Evolutionary conservation across 371 early-diverging fungal species (phyloP).

Genomic region (Funneliformis caledonium): DNA sequence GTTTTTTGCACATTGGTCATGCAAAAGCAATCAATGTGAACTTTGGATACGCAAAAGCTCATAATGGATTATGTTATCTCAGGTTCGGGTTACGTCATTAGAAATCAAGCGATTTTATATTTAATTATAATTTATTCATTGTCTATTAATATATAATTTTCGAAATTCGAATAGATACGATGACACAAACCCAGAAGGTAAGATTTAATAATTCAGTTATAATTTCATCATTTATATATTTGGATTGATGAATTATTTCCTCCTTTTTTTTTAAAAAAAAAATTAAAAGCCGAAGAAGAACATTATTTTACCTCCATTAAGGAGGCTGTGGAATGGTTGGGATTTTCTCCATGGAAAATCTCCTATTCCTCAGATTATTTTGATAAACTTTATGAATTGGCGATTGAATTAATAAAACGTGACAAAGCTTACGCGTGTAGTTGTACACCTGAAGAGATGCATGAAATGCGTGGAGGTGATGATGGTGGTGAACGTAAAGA

Average conservation of each 20-base stretch:
- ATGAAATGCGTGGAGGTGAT: slow-evolving; percentile 90
- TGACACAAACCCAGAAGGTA: slow-evolving; percentile 41
- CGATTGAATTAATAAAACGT: slow-evolving; percentile 86
- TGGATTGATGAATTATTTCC: no score
- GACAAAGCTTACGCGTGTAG: slow-evolving; percentile 99
- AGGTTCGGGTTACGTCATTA: slow-evolving; percentile 88
- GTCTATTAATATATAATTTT: background rate
- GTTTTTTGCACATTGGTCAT: slow-evolving; percentile 99
- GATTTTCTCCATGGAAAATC: slow-evolving; percentile 93
- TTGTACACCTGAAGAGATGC: slow-evolving; percentile 94
- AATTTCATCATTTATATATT: no score
- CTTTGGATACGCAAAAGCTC: slow-evolving; percentile 96
- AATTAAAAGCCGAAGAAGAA: slow-evolving; percentile 89
- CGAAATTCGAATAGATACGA: slow-evolving; percentile 25
- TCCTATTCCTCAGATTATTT: slow-evolving; percentile 99
- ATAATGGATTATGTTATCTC: slow-evolving; percentile 93
- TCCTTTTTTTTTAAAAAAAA: background rate
- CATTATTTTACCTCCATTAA: slow-evolving; percentile 95
- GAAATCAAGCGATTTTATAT: slow-evolving; percentile 42
- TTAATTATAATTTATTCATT: background rate
- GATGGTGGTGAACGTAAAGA: slow-evolving; percentile 85
- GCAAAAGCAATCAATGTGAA: slow-evolving; percentile 99
- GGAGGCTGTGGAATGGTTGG: slow-evolving; percentile 98
- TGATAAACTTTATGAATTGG: slow-evolving; percentile 91
- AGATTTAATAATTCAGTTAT: background rate